Conservation (phyloP, 2,329 filamentous ascomycete genomes). For the Dothistroma septosporum region DNA sequence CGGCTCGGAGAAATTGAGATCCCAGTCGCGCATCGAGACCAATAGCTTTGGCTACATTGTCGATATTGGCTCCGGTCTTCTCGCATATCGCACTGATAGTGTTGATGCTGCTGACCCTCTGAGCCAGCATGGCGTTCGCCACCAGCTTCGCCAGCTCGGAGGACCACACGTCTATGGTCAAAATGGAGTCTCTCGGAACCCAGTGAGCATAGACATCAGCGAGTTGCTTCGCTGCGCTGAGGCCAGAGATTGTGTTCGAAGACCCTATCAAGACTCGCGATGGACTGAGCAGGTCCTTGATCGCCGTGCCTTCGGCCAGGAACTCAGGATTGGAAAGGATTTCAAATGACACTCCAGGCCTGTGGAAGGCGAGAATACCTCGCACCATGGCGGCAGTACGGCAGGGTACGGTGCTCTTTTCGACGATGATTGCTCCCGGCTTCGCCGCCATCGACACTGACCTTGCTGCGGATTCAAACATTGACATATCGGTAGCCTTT, state of each 20-base stretch:
- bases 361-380: conserved; percentile 54
- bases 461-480: conserved; percentile 64
- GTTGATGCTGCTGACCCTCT: conserved; percentile 76
- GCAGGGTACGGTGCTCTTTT: conserved; percentile 77
- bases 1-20: conserved; percentile 66
- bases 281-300: conserved; percentile 64
- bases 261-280: conserved; percentile 73
- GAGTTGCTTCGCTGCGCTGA: conserved; percentile 59
- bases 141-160: conserved; percentile 75
- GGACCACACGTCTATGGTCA: conserved; percentile 69
- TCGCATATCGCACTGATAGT: conserved; percentile 73
- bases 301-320: conserved; percentile 70
- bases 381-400: conserved; percentile 66
- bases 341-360: conserved; percentile 63
- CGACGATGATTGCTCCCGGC: conserved; percentile 67
- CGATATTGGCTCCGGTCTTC: conserved; percentile 67
- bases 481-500: conserved; percentile 66
- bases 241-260: conserved; percentile 55
- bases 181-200: conserved; percentile 62
- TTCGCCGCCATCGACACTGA: conserved; percentile 63
- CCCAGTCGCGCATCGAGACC: conserved; percentile 67
- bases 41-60: conserved; percentile 63
- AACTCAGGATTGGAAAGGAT: conserved; percentile 80
- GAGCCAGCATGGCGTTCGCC: conserved; percentile 73
- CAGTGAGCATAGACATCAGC: conserved; percentile 64